These are phyloP conservation scores for Orbilia oligospora DNA, from an alignment of 2,329 filamentous ascomycete genomes.

Conservation along the genomic window DNA sequence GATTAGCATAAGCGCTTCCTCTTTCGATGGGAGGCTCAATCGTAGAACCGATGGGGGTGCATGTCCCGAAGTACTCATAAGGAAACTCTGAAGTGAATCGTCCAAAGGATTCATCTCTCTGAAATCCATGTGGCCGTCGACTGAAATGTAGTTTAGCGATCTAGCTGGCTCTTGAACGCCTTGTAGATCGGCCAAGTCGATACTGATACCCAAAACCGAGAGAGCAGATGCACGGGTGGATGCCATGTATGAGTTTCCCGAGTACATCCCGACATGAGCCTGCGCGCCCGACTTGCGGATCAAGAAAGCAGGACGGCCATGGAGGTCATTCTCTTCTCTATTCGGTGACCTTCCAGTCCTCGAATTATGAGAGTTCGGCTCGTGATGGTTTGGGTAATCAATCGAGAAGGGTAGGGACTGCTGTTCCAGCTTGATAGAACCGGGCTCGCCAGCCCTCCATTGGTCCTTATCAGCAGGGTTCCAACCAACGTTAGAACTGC, in stretches of 20 bases:
- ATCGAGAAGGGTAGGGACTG: slow-evolving; percentile 46
- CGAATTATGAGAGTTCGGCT: slow-evolving; percentile 25
- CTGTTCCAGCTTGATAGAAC: slow-evolving; percentile 51
- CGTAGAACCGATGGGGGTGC: slow-evolving; percentile 72
- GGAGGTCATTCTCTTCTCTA: slow-evolving; percentile 25
- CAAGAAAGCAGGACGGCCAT: slow-evolving; percentile 61
- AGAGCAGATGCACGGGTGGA: slow-evolving; percentile 82
- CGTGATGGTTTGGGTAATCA: slow-evolving; percentile 29
- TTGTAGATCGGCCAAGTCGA: slow-evolving; percentile 77
- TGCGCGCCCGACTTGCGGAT: slow-evolving; percentile 62
- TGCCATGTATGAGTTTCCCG: slow-evolving; percentile 77
- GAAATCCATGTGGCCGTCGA: slow-evolving; percentile 66
- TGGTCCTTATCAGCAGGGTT: slow-evolving; percentile 43
- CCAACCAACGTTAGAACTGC: slow-evolving; percentile 47
- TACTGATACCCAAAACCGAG: slow-evolving; percentile 83
- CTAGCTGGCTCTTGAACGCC: slow-evolving; percentile 75
- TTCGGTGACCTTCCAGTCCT: slow-evolving; percentile 18
- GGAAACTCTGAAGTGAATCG: slow-evolving; percentile 78
- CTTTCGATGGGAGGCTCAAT: slow-evolving; percentile 75
- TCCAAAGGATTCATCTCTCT: slow-evolving; percentile 64
- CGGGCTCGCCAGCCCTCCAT: slow-evolving; percentile 24
- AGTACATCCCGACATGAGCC: slow-evolving; percentile 68
- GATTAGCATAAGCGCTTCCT: slow-evolving; percentile 78
- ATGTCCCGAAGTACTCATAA: slow-evolving; percentile 76
- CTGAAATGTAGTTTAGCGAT: slow-evolving; percentile 69